Percentiles rank a stretch among this genome's conserved stretches.
Evolutionary conservation across 2,329 filamentous ascomycete species (phyloP).

Genomic region (Dactylellina sp.): DNA sequence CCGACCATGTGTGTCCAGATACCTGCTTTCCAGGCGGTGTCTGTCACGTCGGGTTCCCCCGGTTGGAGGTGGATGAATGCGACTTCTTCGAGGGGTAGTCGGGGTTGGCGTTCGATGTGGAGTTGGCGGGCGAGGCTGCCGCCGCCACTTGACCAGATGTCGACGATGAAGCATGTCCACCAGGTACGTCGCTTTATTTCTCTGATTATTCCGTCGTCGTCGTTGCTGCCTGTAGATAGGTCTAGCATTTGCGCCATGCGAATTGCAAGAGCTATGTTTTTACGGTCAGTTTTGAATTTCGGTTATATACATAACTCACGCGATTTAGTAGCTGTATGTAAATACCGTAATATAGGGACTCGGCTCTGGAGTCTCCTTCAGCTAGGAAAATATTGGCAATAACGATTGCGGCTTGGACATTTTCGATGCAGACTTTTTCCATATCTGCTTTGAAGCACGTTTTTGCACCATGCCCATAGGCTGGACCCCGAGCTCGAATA

Average conservation of each 20-base stretch:
- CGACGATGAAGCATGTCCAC: slow-evolving; percentile 63
- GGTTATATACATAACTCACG: neutral
- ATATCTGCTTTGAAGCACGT: slow-evolving; percentile 61
- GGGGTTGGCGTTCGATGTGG: slow-evolving; percentile 34
- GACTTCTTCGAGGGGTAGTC: slow-evolving; percentile 62
- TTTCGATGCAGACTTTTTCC: slow-evolving; percentile 62
- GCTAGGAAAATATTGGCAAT: slow-evolving; percentile 62
- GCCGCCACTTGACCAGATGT: slow-evolving; percentile 63
- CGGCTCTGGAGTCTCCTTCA: slow-evolving; percentile 61
- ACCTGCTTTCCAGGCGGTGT: slow-evolving; percentile 58
- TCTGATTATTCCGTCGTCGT: slow-evolving; percentile 60
- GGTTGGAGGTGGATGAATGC: slow-evolving; percentile 58
- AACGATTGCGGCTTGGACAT: slow-evolving; percentile 62
- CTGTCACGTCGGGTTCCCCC: slow-evolving; percentile 59
- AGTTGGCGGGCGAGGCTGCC: slow-evolving; percentile 61
- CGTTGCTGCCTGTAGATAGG: slow-evolving; percentile 55
- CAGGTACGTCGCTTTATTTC: slow-evolving; percentile 62
- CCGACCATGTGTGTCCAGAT: slow-evolving; percentile 63
- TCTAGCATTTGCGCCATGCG: slow-evolving; percentile 63
- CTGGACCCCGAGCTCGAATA: slow-evolving; percentile 45
- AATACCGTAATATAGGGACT: slow-evolving; percentile 63
- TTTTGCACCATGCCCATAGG: slow-evolving; percentile 57
- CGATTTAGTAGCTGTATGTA: neutral
- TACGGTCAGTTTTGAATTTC: slow-evolving; percentile 4
- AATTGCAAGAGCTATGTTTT: slow-evolving; percentile 60